Conservation (phyloP, 2,329 filamentous ascomycete species). For the Xylogone sp. region DNA sequence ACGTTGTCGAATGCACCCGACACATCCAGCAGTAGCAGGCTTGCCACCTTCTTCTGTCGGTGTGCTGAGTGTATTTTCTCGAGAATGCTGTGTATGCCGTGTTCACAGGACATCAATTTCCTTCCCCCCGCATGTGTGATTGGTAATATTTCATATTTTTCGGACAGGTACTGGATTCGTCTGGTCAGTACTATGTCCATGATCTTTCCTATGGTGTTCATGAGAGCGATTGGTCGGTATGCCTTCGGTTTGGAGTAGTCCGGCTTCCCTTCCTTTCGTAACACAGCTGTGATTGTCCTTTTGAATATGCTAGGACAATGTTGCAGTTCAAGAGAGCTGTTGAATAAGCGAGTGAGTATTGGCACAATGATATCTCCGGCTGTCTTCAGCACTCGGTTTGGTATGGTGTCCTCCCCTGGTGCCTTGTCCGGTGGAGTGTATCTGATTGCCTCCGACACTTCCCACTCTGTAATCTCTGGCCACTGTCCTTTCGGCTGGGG, state of each 20-base stretch:
- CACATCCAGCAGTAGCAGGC: conserved; percentile 28
- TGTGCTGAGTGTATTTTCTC: conserved; percentile 23
- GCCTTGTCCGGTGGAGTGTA: conserved; percentile 11
- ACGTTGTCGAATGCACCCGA: conserved; percentile 28
- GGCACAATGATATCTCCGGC: conserved; percentile 5
- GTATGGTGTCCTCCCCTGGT: conserved; percentile 12
- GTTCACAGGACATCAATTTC: conserved; percentile 15
- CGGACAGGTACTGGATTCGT: conserved; percentile 5
- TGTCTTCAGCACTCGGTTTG: conserved; percentile 11
- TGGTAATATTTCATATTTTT: conserved; percentile 8
- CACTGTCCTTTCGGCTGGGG: neutral
- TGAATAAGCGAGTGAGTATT: conserved; percentile 13
- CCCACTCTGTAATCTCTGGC: neutral
- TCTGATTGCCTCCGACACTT: conserved; percentile 5
- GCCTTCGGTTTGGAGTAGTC: conserved; percentile 7
- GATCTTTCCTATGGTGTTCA: conserved; percentile 10
- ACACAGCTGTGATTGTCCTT: conserved; percentile 8
- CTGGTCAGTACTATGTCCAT: conserved; percentile 6
- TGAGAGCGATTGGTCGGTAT: conserved; percentile 9
- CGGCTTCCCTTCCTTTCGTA: conserved; percentile 10
- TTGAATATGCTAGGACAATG: conserved; percentile 9
- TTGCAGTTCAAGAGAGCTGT: conserved; percentile 9
- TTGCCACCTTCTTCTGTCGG: conserved; percentile 18
- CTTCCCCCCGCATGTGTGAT: conserved; percentile 26
- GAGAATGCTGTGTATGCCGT: conserved; percentile 25